Base-by-base conservation (phyloP, 345 rosid genomes). In the Mercurialis annua region DNA sequence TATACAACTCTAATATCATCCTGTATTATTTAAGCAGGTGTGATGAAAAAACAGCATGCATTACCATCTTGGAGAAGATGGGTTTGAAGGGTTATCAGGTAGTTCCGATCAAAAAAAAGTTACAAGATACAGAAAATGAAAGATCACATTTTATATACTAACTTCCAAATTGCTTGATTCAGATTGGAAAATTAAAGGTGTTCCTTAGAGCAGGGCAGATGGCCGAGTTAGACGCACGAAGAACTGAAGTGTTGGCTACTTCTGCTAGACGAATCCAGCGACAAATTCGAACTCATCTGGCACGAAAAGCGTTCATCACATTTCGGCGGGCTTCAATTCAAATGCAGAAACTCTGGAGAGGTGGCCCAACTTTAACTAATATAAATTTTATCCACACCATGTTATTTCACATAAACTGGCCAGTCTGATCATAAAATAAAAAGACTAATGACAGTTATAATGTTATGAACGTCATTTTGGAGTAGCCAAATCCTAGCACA, bases 171-270 rank as follows among this genome's bases (percentile, higher is more conserved):
- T 68, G 58, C 72, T 49, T 59, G n/a, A 51, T 68, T 72, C 80
- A 86, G 90, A 86, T 86, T 60, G 90, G 90, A 69, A 86, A 82
- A 73, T 68, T 85, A 57, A 84, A 86, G 71, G 83, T 84, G 71
- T 86, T 86, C 77, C 85, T 86, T 60, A 84, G 90, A 64, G 90
- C 90, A 0, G 90, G 88, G 52, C 90, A 86, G 77, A 84, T 86
- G 90, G 90, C 90, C 44, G 90, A 85, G 67, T 76, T 85, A 66
- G 90, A 85, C 78, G 87, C 90, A 33, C 63, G 84, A 67, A 83
- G 88, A 79, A 76, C 77, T n/a, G 88, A 86, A 75, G 79, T 86
- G 59, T 77, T 86, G 67, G 82, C 84, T 21, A 74, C 56, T 73
- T 84, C 88, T 51, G 78, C 84, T 26, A 80, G 65, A 71, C 72